These are phyloP conservation scores for Euphorbia corollata DNA, from an alignment of 441 rosid genomes.

Conservation along the genomic window DNA sequence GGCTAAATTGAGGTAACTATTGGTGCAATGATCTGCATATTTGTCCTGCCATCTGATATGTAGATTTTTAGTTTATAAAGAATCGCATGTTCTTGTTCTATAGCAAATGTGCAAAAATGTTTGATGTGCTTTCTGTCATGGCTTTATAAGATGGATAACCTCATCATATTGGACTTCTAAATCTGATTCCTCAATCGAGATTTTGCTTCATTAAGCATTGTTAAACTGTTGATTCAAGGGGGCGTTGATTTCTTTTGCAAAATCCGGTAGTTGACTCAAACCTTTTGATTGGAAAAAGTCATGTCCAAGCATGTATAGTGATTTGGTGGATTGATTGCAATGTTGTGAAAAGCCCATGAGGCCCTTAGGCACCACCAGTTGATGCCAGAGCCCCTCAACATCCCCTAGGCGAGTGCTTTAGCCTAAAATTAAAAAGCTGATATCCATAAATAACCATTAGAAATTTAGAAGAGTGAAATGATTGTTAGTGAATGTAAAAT, in stretches of 20 bases:
- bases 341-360: no score
- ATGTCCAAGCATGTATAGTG: no score
- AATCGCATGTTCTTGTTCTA: slow-evolving; percentile 1
- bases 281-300: no score
- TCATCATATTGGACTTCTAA: neutral
- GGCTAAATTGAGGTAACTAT: slow-evolving; percentile 78
- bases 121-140: neutral
- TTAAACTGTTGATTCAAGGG: neutral
- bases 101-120: neutral
- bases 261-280: neutral
- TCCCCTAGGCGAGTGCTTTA: no score
- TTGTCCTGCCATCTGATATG: neutral
- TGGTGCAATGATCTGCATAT: neutral
- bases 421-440: no score
- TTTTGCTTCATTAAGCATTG: neutral
- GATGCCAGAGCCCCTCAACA: no score
- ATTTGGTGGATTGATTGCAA: no score
- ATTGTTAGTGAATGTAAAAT: no score
- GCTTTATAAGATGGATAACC: neutral
- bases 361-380: no score
- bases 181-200: neutral
- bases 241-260: neutral
- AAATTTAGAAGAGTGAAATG: no score
- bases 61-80: neutral
- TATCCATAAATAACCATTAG: no score